Evolutionary conservation across 148 eudicot genomes (phyloP), one percentile per base, ranked within the genome.

Genomic region (Rhododendron kiyosumense): DNA sequence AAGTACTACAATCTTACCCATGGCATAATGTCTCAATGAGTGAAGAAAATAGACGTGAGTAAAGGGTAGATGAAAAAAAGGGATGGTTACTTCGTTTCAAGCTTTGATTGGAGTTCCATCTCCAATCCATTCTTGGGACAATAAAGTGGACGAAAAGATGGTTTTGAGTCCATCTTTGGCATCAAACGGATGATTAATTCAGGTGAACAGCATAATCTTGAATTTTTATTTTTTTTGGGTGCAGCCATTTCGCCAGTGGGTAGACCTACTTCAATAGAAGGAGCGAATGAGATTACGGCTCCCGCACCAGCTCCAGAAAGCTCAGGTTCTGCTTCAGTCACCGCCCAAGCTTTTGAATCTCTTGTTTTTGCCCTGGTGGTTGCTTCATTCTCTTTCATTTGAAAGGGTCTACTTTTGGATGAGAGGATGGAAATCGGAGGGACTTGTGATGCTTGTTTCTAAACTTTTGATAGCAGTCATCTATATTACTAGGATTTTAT

Each of bases 201-300:
- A 32, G 22, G 48, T 75, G 45, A 12, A 7, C 24, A 15, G 2
- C 10, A 8, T 85, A 41, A 38, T 22, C 74, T 49, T 13, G 20
- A 28, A 30, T 71, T 30, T 4, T 43, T 36, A 5, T 30, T 7
- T 57, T 36, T 24, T 5, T 11, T 32, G 5, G 73, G 49, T 86
- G 78, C 85, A 87, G 88, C 71, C 28, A 34, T 71, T 52, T 79
- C 88, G 20, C 88, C 88, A 5, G 57, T 30, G 4, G 85, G 76
- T 14, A 34, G 26, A 9, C 84, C 87, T 20, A 38, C 80, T 30
- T 51, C 63, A 17, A 4, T 67, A 12, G 24, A 69, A n/a, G 80
- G 71, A 51, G 36, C 4, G 7, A 81, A 81, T 26, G 87, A 81
- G 45, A 5, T 71, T 71, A 20, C 76, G 26, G 32, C 82, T 43